Conservation (phyloP, 768 basidiomycete species). For the Psilocybe tampanensis region DNA sequence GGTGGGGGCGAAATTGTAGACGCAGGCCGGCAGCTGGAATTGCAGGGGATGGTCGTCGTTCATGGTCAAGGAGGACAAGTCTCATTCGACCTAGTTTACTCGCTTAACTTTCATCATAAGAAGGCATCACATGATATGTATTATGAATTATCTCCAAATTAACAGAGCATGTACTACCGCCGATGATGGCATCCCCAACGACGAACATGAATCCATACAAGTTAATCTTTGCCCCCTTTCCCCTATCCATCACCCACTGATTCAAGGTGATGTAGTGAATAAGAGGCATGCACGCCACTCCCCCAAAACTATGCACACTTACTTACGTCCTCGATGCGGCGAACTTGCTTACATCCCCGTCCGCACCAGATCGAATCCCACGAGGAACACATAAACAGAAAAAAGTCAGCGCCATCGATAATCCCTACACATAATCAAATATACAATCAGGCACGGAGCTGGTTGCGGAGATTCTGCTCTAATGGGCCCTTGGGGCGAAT, state of each 20-base stretch:
- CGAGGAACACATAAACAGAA: constrained; percentile 2
- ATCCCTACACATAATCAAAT: neutral
- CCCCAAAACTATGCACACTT: neutral
- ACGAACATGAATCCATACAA: constrained; percentile 14
- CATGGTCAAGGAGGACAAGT: neutral
- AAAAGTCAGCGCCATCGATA: neutral
- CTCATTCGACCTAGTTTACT: too few species aligned
- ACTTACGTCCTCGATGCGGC: constrained; percentile 10
- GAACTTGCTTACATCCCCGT: neutral
- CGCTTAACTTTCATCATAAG: constrained; percentile 1
- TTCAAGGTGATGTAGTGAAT: constrained; percentile 75
- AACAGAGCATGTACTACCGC: constrained; percentile 6
- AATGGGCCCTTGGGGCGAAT: constrained; percentile 87
- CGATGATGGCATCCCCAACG: constrained; percentile 6
- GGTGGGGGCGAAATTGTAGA: constrained; percentile 57
- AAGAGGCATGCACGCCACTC: constrained; percentile 42
- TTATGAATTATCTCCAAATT: neutral
- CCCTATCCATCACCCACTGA: constrained; percentile 67
- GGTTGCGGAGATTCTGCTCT: constrained; percentile 83
- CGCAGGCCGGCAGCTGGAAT: constrained; percentile 60
- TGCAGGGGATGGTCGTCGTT: neutral
- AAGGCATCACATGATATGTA: constrained; percentile 1
- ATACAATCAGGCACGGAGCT: constrained; percentile 64
- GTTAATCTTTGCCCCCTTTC: constrained; percentile 78
- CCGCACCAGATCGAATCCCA: constrained; percentile 11